Evolutionary conservation across 371 early-diverging fungal genomes (phyloP), one percentile per base, ranked within the genome.

Genomic region (Smittium culicis): DNA sequence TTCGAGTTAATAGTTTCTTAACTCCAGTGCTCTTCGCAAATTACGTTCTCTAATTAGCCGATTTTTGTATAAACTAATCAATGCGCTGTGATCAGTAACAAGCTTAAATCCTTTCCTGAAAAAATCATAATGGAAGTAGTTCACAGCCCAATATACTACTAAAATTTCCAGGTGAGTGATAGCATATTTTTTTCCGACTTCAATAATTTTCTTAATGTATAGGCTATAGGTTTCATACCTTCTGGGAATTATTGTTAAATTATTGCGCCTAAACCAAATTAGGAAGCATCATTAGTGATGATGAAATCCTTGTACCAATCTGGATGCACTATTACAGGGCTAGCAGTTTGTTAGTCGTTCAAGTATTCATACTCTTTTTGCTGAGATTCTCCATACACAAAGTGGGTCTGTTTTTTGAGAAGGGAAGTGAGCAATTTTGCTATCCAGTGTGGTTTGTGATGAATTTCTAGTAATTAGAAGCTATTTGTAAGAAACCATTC

Each of bases 281-380:
- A 11, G 2, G 66, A 66, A 31, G 66, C 66, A n/a, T 66, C 66
- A n/a, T 56, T 66, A 5, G 30, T 56, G 3, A 66, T 2, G 5
- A 66, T 45, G n/a, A 66, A 66, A 24, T 32, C 35, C n/a, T 31
- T 14, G 11, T 66, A 30, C 30, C 56, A 66, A 28, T 66, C 45
- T 28, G 66, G 66, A 31, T 66, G 55, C 8, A 3, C 14, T 25
- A 66, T 5, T 2, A 66, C 29, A 28, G 66, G 55, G 17, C 27
- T 5, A 8, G 54, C 2, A 5, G n/a, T 24, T 24, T 57, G 45
- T 31, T n/a, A 5, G 11, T 56, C 29, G 28, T 66, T 66, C 30
- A 66, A 58, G 11, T 2, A n/a, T 28, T 55, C 32, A 8, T 11
- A 45, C 24, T 56, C n/a, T 27, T n/a, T n/a, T n/a, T n/a, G n/a